Percentiles rank a stretch among this genome's conserved stretches.
phyloP scores from a whole-genome alignment of 176 grass and related monocot species.

The Tillandsia fasciculata region DNA sequence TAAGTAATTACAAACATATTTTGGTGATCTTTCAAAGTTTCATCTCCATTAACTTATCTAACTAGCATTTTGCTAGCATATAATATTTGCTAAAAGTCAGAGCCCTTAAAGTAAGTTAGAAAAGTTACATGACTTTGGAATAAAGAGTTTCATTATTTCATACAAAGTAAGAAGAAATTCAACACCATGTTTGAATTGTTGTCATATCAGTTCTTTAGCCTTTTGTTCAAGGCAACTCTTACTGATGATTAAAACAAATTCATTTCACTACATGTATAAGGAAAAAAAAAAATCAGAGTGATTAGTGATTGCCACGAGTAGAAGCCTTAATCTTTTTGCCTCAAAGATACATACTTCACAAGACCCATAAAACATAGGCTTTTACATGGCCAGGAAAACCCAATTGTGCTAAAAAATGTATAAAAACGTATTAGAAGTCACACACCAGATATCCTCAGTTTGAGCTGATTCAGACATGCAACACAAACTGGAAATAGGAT shows the following conservation, averaged over 20 bases:
- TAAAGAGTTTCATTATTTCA: not conserved
- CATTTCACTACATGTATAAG: not conserved
- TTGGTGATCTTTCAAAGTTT: no score
- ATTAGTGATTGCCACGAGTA: no score
- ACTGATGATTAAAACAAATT: not conserved
- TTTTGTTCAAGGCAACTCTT: not conserved
- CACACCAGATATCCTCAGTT: slow-evolving; percentile 75
- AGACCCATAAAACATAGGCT: not conserved
- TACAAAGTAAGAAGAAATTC: not conserved
- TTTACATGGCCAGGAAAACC: not conserved
- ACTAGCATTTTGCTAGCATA: no score
- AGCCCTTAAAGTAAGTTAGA: not conserved
- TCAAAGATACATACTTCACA: not conserved
- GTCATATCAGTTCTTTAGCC: not conserved
- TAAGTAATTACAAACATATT: no score
- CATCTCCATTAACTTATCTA: no score
- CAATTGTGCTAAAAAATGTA: not conserved
- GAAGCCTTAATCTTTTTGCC: not conserved
- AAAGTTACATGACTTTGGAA: not conserved
- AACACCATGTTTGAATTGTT: not conserved
- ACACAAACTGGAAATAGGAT: slow-evolving; percentile 11
- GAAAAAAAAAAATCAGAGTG: not conserved
- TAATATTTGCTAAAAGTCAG: no score
- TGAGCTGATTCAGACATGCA: slow-evolving; percentile 25
- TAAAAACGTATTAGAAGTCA: slow-evolving; percentile 10